Evolutionary conservation across 108 stramenopile species (phyloP), one percentile per base, ranked within the genome.

Genomic region (Pelagomonas calceolata): DNA sequence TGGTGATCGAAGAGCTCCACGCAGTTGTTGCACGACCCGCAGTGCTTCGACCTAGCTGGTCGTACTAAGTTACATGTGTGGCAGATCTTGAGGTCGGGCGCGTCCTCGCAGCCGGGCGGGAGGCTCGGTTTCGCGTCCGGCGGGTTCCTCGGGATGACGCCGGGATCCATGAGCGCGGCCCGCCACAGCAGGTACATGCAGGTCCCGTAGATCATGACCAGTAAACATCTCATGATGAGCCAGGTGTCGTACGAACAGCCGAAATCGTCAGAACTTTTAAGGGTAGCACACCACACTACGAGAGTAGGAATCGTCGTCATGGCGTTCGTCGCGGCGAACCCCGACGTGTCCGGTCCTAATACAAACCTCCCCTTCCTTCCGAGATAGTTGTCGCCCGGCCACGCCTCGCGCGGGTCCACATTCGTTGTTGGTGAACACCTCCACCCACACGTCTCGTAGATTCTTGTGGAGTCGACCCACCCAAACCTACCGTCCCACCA

Each of bases 1-100:
- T 91, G 90, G 80, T 98, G 97, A 83, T 98, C 97, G 69, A 96
- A 94, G 74, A 81, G 85, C 66, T 76, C 79, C 34, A 96, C 93
- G 75, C 97, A 98, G 44, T 85, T 85, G 81, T 93, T 94, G 75
- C 97, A 98, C 0, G 79, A 81, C 69, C 90, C 91, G 81, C 97
- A 98, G 75, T 98, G 97, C 75, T 95, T 95, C 66, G 87, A 82
- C 65, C 94, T 82, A 0, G 94, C 92, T 14, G 91, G 91, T 64
- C 93, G 84, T 73, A 88, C 84, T 34, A 92, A 86, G 72, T 91
- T 91, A 67, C 93, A 94, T 5, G 90, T 93, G 32, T 81, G 69
- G 73, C 91, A 93, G 75, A 36, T 30, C 65, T 69, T 60, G 7
- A 60, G 51, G 51, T 60, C 51, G 51, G 51, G 51, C 51, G 21